A percentile compares a stretch with the other conserved stretches of the same genome.
These are phyloP conservation scores for Solioccasus polychromus DNA, from an alignment of 768 basidiomycete genomes.

Conservation along the genomic window DNA sequence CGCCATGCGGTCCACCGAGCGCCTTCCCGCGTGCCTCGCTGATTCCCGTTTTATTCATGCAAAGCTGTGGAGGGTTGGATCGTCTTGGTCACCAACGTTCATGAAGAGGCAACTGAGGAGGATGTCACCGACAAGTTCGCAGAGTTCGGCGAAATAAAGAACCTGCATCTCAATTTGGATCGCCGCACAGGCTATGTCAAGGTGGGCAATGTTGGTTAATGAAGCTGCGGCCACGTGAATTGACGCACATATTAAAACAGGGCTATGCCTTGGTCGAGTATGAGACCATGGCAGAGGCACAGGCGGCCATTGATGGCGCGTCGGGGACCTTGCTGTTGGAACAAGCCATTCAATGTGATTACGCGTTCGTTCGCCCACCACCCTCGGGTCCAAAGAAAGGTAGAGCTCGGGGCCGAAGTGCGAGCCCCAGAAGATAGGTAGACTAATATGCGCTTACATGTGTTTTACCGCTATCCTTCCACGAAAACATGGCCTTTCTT, in stretches of 20 bases:
- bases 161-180: constrained; percentile 94
- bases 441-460: constrained; percentile 7
- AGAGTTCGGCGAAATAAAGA: constrained; percentile 97
- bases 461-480: not conserved
- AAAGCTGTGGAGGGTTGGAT: constrained; percentile 99
- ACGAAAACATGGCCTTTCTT: not conserved
- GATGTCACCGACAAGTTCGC: constrained; percentile 95
- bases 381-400: constrained; percentile 81
- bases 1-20: constrained; percentile 7
- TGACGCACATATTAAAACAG: constrained; percentile 38
- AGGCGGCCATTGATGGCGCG: constrained; percentile 89
- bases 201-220: constrained; percentile 43
- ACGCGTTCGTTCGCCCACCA: constrained; percentile 85
- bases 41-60: constrained; percentile 9
- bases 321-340: constrained; percentile 82
- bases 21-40: not conserved
- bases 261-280: constrained; percentile 98
- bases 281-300: constrained; percentile 91
- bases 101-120: constrained; percentile 98
- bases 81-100: constrained; percentile 91
- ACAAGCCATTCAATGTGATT: constrained; percentile 86
- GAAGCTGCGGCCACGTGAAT: not conserved
- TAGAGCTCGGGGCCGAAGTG: constrained; percentile 66
- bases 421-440: constrained; percentile 63
- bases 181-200: constrained; percentile 98